These are phyloP conservation scores for Xylariaceae sp. DNA, from an alignment of 2,329 filamentous ascomycete genomes.

Conservation along the genomic window DNA sequence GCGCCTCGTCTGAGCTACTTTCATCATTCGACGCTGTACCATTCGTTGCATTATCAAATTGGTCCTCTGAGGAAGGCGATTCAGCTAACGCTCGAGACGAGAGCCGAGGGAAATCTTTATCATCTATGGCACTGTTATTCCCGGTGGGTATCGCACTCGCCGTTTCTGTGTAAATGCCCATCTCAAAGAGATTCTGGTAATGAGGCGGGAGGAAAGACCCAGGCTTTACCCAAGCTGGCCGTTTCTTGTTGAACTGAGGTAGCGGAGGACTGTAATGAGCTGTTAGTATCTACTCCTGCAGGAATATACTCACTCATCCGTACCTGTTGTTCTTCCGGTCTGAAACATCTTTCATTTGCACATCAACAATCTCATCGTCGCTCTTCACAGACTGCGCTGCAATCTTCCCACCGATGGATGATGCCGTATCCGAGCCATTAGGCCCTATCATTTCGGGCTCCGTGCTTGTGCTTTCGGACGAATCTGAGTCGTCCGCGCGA, in stretches of 20 bases:
- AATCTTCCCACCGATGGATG: constrained; percentile 60
- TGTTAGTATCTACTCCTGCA: constrained; percentile 20
- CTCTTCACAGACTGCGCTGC: constrained; percentile 76
- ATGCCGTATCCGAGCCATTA: constrained; percentile 54
- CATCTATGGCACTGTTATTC: constrained; percentile 59
- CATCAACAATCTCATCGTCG: constrained; percentile 86
- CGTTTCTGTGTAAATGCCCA: constrained; percentile 61
- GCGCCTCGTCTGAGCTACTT: constrained; percentile 49
- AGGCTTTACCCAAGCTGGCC: constrained; percentile 52
- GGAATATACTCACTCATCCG: constrained; percentile 13
- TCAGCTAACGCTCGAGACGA: constrained; percentile 44
- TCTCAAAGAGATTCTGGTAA: constrained; percentile 70
- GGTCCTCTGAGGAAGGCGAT: constrained; percentile 42
- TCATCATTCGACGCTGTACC: constrained; percentile 49
- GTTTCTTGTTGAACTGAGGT: constrained; percentile 44
- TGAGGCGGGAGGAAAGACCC: constrained; percentile 56
- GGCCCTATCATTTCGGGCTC: constrained; percentile 68
- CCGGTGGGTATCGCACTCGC: constrained; percentile 64
- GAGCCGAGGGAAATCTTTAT: constrained; percentile 53
- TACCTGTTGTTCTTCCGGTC: constrained; percentile 37
- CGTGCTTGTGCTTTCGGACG: constrained; percentile 49
- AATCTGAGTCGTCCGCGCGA: constrained; percentile 44
- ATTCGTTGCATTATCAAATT: constrained; percentile 46
- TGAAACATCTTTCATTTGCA: constrained; percentile 70
- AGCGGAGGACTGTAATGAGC: constrained; percentile 32